Evolutionary conservation across 2,329 filamentous ascomycete species (phyloP).

Genomic region (Sporothrix variecibatus): DNA sequence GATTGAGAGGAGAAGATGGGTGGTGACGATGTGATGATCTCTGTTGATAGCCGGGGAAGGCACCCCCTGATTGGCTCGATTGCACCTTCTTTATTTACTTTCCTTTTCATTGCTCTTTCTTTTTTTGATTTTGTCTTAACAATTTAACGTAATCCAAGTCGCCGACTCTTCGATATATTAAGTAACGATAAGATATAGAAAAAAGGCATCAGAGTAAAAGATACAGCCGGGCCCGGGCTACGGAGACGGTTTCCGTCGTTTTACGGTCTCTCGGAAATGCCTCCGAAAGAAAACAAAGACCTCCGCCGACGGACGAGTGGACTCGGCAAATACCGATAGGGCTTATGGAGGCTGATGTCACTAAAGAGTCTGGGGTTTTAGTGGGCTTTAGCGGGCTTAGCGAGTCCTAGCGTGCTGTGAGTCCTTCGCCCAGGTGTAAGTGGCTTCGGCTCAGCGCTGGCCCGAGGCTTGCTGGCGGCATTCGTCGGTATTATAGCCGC

Average conservation of each 20-base stretch:
- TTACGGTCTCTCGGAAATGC: neutral
- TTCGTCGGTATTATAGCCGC: neutral
- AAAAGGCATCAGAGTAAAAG: neutral
- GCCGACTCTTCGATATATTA: neutral
- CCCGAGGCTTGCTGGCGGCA: conserved; percentile 15
- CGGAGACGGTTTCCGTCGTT: neutral
- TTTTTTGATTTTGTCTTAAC: neutral
- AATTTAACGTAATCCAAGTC: neutral
- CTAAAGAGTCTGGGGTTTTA: conserved; percentile 7
- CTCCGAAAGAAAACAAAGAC: neutral
- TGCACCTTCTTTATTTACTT: conserved; percentile 1
- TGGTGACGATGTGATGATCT: neutral
- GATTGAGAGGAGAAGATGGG: neutral
- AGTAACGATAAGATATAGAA: too few relatives aligned
- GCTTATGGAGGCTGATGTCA: neutral
- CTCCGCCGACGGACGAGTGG: neutral
- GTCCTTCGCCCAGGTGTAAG: neutral
- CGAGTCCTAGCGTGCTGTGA: neutral
- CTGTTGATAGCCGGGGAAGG: neutral
- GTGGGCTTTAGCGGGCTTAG: neutral
- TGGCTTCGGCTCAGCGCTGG: conserved; percentile 1
- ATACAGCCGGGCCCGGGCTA: neutral
- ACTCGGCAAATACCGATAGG: neutral
- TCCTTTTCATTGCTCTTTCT: neutral
- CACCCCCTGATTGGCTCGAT: neutral